Evolutionary conservation across 106 monocot species (phyloP), one percentile per base, ranked within the genome.

Genomic region (Hemerocallis citrina): DNA sequence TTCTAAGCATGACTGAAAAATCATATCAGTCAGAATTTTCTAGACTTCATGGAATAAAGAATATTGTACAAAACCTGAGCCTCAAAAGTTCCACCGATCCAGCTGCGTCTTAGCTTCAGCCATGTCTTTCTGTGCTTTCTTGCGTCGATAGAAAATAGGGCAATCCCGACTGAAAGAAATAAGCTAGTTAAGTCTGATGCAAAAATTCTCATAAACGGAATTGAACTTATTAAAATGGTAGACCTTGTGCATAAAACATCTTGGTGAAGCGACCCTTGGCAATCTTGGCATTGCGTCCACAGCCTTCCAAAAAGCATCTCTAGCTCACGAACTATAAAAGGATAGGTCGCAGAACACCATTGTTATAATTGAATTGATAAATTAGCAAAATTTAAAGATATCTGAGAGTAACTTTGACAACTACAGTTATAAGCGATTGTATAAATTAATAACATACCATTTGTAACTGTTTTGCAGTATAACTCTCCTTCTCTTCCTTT

Each of bases 251-350:
- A 98, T 34, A 98, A 67, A 39, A 98, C 96, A 65, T 98, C 91
- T 64, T 98, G 96, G 59, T 98, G 96, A 46, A 98, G 91, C 62
- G 96, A 98, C 56, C 96, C 96, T 71, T 98, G 96, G 59, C 96
- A 98, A 42, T 98, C 96, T 69, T 98, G 96, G 60, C 96, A 98
- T 30, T 98, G 96, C 20, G 96, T 98, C 96, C 96, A 98, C 41
- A 98, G 57, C 71, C 77, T 84, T 55, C 96, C 96, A 73, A 98
- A 98, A 62, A 98, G 76, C 54, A 65, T 64, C 74, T 98, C 96
- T 52, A 98, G 70, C 12, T 98, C 96, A 35, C 83, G 57, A 44
- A 98, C 96, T 98, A 57, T 34, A 74, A 47, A 36, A 55, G 21
- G 14, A 37, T 14, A 49, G 22, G 7, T 49, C 24, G 48, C 52